phyloP scores from a whole-genome alignment of 2,329 filamentous ascomycete genomes.

The Fusarium heterosporum region DNA sequence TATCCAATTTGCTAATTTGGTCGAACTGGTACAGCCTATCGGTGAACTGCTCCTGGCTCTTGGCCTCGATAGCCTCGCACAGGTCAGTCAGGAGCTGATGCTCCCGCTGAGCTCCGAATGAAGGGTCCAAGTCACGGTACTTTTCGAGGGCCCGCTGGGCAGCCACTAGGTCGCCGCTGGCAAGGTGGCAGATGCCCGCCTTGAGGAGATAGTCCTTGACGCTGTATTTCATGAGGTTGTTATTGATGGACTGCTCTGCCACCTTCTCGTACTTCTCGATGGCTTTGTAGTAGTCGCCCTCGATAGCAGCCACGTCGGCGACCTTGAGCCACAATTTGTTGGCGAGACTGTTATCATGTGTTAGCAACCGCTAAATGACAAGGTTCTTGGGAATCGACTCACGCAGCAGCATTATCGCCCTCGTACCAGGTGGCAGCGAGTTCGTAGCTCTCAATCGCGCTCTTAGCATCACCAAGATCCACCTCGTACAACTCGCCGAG shows the following conservation, averaged over 20 bases:
- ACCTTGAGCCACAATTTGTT: conserved; percentile 96
- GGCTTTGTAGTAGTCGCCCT: conserved; percentile 85
- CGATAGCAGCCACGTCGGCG: conserved; percentile 85
- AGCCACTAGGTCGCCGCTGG: conserved; percentile 78
- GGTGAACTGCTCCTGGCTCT: conserved; percentile 84
- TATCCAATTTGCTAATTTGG: conserved; percentile 92
- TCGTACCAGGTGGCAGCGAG: conserved; percentile 91
- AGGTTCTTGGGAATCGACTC: conserved; percentile 52
- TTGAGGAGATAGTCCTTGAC: conserved; percentile 98
- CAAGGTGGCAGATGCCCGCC: conserved; percentile 89
- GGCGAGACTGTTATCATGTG: conserved; percentile 70
- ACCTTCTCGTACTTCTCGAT: conserved; percentile 88
- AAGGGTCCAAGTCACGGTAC: conserved; percentile 83
- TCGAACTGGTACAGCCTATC: conserved; percentile 92
- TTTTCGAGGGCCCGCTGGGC: conserved; percentile 82
- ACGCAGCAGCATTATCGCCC: conserved; percentile 85
- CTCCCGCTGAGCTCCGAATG: conserved; percentile 82
- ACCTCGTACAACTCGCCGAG: conserved; percentile 87
- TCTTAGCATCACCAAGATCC: conserved; percentile 81
- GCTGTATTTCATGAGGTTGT: conserved; percentile 92
- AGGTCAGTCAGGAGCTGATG: conserved; percentile 84
- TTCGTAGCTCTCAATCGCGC: conserved; percentile 85
- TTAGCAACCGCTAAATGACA: not conserved
- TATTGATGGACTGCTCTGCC: conserved; percentile 80
- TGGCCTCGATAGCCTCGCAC: conserved; percentile 77